Evolutionary conservation across 345 rosid species (phyloP), one percentile per base, ranked within the genome.

Genomic region (Bruguiera sexangula): DNA sequence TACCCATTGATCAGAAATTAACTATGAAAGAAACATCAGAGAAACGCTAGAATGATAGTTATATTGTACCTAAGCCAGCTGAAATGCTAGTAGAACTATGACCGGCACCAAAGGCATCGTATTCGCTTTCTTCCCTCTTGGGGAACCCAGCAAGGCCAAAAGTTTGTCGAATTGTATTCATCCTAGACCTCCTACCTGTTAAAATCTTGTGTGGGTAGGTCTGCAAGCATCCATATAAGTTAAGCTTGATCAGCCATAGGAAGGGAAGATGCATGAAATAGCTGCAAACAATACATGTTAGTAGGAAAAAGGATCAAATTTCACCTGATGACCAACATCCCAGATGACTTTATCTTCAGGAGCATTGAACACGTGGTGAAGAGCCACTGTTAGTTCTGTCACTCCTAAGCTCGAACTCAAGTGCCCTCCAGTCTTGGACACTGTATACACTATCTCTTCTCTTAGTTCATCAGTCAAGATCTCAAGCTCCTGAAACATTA

Each of bases 301-400:
- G 18, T 24, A 24, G 15, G 50, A 21, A 54, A 43, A 69, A 29
- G 32, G 24, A 11, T 59, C 26, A 53, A 20, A 56, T 16, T 34
- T 62, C 34, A 85, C 86, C 85, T 81, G 89, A 70, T 85, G 89
- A 0, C 84, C 89, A 21, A 85, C 89, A 70, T 85, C 89, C 87
- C 87, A 85, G 51, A 83, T 77, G 65, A 85, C 81, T 73, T 76
- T 85, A 51, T 85, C 89, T 24, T 81, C 55, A 11, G 87, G 87
- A n/a, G 77, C 64, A 67, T 73, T 66, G 75, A 83, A 85, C 2
- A 85, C 87, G 74, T 79, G 78, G 77, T 85, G 89, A 53, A 85
- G 82, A 16, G 87, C 89, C 13, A 85, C 85, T 0, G 87, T 81
- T 15, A 85, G 75, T 52, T 85, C 89, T 7, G 72, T 76, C 55